Base-by-base conservation (phyloP, 2,329 filamentous ascomycete species). In the Blastomyces percursus region DNA sequence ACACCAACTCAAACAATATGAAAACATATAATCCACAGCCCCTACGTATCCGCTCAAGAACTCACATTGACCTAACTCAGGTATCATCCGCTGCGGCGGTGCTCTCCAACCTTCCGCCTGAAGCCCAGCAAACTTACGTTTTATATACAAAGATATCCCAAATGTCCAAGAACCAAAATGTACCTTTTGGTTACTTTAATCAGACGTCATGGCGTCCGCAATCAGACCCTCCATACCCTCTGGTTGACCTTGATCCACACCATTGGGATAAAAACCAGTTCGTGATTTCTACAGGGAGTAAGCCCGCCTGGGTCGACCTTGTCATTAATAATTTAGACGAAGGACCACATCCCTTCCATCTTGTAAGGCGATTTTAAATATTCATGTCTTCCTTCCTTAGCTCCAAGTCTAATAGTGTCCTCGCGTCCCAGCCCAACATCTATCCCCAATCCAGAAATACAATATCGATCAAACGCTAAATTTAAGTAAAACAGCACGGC, bases 241-340 rank as follows among this genome's bases (percentile, higher is more conserved):
- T 80, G 2, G 69, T 74, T 16, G 66, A 66, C 2, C 69, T 79
- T 2, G 67, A 73, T 0, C 70, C 73, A 7, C 61, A 63, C 0
- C 21, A 74, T 61, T 81, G 78, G 76, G 76, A 81, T 61, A 62
- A 68, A 3, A 75, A 79, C 51, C 76, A 80, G 57, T 71, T 81
- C 38, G 66, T 72, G 6, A 70, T 72, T 62, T 71, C 67, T 7
- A 72, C 69, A n/a, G 73, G 68, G 7, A 64, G 65, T 38, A 63
- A 68, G 3, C 65, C 69, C 5, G 59, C 58, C 35, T 82, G 80
- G 79, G 70, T 81, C 0, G 79, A 81, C 64, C 66, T 81, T 0
- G 72, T 80, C 2, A 70, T 81, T 57, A 82, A 82, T 65, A 82
- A 82, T 61, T 70, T 81, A 19, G 80, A 82, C 62, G 79, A 81